Evolutionary conservation across 495 filamentous ascomycete genomes (phyloP), one percentile per base, ranked within the genome.

Genomic region (Penicillium dipodomyicola): DNA sequence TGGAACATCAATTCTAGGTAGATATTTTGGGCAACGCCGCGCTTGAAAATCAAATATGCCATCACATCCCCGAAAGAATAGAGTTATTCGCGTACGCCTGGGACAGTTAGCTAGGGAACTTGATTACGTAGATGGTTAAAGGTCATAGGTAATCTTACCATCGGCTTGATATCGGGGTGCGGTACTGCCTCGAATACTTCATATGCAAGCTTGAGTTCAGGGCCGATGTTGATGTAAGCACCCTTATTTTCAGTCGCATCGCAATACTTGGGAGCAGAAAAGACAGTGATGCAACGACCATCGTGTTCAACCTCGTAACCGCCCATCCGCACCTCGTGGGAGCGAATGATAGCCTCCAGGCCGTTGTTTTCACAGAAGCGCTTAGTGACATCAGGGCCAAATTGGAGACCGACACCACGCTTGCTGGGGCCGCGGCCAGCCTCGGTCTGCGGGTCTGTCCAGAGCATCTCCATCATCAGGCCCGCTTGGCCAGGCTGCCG

Each of bases 381-480:
- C 80, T 95, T 96, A 17, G 94, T 99, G 48, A 99, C 84, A 71
- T 99, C 94, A 0, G 94, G 94, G 3, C 94, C 94, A 65, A 99
- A 99, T 67, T 96, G 91, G 73, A 97, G 80, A 47, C 94, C 94
- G 23, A 99, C 92, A 54, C 94, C 94, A 67, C 94, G 84, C 81
- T 99, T 99, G 78, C 90, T 96, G 20, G 93, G 95, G 9, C 92
- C 90, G 50, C 94, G 84, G 25, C 94, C 94, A 45, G 89, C 89
- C 58, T 84, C 77, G 0, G 85, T 76, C 68, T 97, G 94, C 12
- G 94, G 94, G 67, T 99, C 94, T 1, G 94, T 97, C 94, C 94
- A 99, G 19, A 99, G 84, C 95, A 99, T 99, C 72, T 99, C 94
- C 94, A 99, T 97, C 94, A 99, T 99, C 63, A 99, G 76, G 30